These are phyloP conservation scores for Alternaria postmessia DNA, from an alignment of 2,329 filamentous ascomycete genomes.

Conservation along the genomic window DNA sequence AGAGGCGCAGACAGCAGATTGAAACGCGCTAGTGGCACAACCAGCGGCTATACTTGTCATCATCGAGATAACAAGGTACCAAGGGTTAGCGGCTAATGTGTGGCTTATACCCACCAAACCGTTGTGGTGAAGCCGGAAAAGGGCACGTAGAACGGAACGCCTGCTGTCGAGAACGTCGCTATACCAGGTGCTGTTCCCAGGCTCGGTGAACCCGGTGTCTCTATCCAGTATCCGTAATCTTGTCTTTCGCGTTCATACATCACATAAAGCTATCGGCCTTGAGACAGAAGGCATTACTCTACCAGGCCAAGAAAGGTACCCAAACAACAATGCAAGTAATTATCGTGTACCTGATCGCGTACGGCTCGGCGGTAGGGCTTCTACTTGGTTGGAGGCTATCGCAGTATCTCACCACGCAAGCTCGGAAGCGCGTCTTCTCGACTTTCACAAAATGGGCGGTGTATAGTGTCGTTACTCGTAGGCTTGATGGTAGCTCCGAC, in stretches of 20 bases:
- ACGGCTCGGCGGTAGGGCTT: neutral
- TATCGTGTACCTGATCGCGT: neutral
- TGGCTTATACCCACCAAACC: neutral
- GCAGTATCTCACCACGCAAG: neutral
- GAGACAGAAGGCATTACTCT: neutral
- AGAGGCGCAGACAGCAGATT: neutral
- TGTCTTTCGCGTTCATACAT: neutral
- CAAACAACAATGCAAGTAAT: neutral
- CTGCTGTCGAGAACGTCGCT: too few species aligned
- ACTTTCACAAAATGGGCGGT: neutral
- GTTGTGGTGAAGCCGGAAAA: neutral
- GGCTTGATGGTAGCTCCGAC: neutral
- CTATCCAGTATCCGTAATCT: too few species aligned
- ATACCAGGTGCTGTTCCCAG: too few species aligned
- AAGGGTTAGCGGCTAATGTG: neutral
- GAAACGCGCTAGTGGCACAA: neutral
- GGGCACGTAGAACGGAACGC: neutral
- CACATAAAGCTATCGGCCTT: neutral
- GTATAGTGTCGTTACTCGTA: neutral
- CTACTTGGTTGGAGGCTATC: conserved; percentile 3
- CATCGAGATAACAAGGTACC: too few species aligned
- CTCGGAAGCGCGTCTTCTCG: neutral
- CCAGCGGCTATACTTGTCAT: neutral
- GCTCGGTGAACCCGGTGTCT: too few species aligned
- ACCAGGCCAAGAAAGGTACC: neutral